Conservation (phyloP, 345 rosid species). For the Pistacia vera region DNA sequence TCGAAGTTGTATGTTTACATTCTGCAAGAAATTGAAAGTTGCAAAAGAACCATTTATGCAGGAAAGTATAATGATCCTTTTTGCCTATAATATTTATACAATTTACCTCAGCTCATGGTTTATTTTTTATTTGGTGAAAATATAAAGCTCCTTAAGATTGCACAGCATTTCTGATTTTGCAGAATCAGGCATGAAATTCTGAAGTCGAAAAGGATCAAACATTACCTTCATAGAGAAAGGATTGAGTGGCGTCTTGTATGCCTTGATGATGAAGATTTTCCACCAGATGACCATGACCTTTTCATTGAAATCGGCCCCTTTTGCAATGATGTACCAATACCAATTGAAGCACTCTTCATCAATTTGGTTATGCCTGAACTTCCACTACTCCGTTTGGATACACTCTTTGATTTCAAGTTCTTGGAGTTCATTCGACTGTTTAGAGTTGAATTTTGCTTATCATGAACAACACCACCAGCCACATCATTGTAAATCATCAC, state of each 20-base stretch:
- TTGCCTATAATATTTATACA: not conserved
- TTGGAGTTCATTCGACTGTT: slow-evolving; percentile 14
- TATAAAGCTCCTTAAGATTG: not conserved
- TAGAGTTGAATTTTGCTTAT: slow-evolving; percentile 11
- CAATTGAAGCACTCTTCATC: slow-evolving; percentile 39
- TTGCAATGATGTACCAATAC: slow-evolving; percentile 39
- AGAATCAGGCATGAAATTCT: not conserved
- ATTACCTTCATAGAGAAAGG: slow-evolving; percentile 17
- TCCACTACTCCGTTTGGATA: slow-evolving; percentile 17
- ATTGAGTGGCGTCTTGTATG: slow-evolving; percentile 29
- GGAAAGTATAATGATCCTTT: not conserved
- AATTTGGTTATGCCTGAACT: slow-evolving; percentile 28
- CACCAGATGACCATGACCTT: slow-evolving; percentile 39
- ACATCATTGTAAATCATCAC: slow-evolving; percentile 17
- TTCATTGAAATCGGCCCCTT: slow-evolving; percentile 44
- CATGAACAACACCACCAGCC: slow-evolving; percentile 5
- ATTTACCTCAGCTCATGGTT: not conserved
- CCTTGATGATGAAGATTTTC: slow-evolving; percentile 35
- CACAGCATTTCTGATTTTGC: not conserved
- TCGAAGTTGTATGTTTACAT: not conserved
- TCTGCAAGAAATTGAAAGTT: not conserved
- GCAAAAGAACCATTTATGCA: not conserved
- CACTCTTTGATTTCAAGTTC: slow-evolving; percentile 23
- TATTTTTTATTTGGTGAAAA: not conserved
- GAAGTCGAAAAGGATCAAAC: not conserved